Percentiles rank a stretch among this genome's conserved stretches.
phyloP scores from a whole-genome alignment of 768 basidiomycete species.

The Sarcodon aspratus region DNA sequence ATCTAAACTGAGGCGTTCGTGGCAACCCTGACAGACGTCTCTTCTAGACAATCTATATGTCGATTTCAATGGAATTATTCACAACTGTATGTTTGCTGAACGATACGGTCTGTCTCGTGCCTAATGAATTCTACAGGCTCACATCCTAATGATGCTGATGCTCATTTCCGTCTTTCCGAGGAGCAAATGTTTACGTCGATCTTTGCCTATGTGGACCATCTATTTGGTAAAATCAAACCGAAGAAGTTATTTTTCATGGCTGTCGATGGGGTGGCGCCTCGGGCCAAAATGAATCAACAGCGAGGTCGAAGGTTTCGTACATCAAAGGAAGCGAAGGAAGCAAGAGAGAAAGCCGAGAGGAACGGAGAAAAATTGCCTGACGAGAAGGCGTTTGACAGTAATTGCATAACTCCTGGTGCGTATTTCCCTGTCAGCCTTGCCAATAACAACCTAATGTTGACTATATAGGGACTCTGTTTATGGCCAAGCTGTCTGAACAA shows the following conservation, averaged over 20 bases:
- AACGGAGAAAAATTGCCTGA: slow-evolving; percentile 89
- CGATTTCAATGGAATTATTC: slow-evolving; percentile 91
- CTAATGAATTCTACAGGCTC: slow-evolving; percentile 39
- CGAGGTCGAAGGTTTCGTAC: slow-evolving; percentile 88
- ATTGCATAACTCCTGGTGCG: slow-evolving; percentile 96
- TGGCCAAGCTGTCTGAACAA: slow-evolving; percentile 86
- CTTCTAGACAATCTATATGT: slow-evolving; percentile 76
- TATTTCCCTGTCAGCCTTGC: slow-evolving; percentile 3
- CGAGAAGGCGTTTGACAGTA: slow-evolving; percentile 95
- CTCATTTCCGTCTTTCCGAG: slow-evolving; percentile 91
- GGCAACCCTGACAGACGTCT: slow-evolving; percentile 6
- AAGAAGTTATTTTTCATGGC: slow-evolving; percentile 99
- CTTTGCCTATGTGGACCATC: slow-evolving; percentile 92
- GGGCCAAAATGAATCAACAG: slow-evolving; percentile 99
- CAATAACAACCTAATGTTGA: background rate
- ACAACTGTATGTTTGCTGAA: slow-evolving; percentile 41
- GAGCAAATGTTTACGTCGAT: slow-evolving; percentile 97
- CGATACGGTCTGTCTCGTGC: background rate
- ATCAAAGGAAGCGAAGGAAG: slow-evolving; percentile 84
- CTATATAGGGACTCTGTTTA: slow-evolving; percentile 78
- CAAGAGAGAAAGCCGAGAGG: slow-evolving; percentile 73
- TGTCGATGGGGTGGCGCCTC: slow-evolving; percentile 92
- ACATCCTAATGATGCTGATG: slow-evolving; percentile 94
- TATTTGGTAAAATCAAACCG: slow-evolving; percentile 96
- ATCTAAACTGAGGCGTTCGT: background rate